Conservation (phyloP, 2,329 filamentous ascomycete species). For the Verticillium dahliae region DNA sequence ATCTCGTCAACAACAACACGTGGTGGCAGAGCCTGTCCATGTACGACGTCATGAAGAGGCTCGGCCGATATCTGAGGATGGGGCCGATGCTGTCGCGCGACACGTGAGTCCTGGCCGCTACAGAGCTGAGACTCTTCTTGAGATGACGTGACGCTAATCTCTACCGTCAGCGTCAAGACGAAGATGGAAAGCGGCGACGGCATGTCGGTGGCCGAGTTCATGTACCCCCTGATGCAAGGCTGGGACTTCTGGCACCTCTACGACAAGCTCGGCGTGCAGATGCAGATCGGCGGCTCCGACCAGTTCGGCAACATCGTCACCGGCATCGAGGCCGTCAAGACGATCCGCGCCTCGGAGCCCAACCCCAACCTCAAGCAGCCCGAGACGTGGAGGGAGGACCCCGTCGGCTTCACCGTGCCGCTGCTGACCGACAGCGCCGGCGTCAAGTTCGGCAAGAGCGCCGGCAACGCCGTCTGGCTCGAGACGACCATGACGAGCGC, state of each 20-base stretch:
- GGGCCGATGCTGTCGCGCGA: constrained; percentile 85
- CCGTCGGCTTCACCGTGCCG: constrained; percentile 85
- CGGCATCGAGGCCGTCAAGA: constrained; percentile 78
- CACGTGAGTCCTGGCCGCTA: constrained; percentile 52
- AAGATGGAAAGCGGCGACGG: constrained; percentile 81
- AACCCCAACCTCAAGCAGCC: constrained; percentile 33
- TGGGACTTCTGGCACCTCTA: constrained; percentile 97
- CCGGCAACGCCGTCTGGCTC: constrained; percentile 91
- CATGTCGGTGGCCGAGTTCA: constrained; percentile 91
- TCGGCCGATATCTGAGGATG: constrained; percentile 69
- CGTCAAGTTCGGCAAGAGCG: constrained; percentile 89
- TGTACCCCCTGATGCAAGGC: constrained; percentile 86
- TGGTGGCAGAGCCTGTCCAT: constrained; percentile 74
- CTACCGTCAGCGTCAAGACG: constrained; percentile 55
- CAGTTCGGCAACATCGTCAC: constrained; percentile 95
- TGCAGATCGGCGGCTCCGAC: constrained; percentile 92
- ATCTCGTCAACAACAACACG: constrained; percentile 70
- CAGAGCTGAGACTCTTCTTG: no score
- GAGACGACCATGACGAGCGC: constrained; percentile 71
- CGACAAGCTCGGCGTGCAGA: constrained; percentile 56
- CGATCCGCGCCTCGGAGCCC: constrained; percentile 55
- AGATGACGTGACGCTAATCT: no score
- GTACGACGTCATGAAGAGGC: constrained; percentile 65
- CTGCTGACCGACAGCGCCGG: constrained; percentile 80
- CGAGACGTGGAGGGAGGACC: constrained; percentile 41